Conservation (phyloP, 2,329 filamentous ascomycete genomes). For the Xylariales sp. region DNA sequence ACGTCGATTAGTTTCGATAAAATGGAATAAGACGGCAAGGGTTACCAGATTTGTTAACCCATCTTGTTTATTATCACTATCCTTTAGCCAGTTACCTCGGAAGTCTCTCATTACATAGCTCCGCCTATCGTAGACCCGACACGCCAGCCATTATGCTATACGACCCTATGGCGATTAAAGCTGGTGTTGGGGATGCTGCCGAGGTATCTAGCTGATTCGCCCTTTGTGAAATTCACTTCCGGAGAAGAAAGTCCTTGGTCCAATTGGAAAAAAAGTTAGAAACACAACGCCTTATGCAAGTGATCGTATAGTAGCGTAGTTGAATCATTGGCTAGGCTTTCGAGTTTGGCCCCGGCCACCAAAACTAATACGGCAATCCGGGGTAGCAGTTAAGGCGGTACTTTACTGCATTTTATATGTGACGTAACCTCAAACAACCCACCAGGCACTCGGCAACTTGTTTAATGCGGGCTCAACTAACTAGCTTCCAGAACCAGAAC, state of each 20-base stretch:
- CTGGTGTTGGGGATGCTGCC: neutral
- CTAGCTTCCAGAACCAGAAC: neutral
- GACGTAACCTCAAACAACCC: neutral
- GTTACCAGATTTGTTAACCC: neutral
- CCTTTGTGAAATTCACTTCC: neutral
- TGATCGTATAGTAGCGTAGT: neutral
- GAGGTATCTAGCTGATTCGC: neutral
- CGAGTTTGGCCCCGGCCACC: neutral
- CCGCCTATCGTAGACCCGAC: neutral
- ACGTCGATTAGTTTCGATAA: neutral
- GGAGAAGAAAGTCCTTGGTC: neutral
- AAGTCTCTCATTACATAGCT: neutral
- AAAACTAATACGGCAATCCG: neutral
- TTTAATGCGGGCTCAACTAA: neutral
- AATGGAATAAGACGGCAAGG: neutral
- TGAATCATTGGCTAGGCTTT: neutral
- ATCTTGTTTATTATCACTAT: neutral
- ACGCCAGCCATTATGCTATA: neutral
- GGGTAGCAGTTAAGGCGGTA: neutral
- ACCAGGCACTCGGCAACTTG: neutral
- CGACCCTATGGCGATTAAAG: no score
- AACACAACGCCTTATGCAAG: neutral
- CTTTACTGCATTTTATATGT: neutral
- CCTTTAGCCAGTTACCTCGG: neutral
- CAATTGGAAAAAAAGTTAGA: neutral